Percentiles rank a stretch among this genome's conserved stretches.
Conservation (phyloP, 768 basidiomycete species). For the Collybia sp. region DNA sequence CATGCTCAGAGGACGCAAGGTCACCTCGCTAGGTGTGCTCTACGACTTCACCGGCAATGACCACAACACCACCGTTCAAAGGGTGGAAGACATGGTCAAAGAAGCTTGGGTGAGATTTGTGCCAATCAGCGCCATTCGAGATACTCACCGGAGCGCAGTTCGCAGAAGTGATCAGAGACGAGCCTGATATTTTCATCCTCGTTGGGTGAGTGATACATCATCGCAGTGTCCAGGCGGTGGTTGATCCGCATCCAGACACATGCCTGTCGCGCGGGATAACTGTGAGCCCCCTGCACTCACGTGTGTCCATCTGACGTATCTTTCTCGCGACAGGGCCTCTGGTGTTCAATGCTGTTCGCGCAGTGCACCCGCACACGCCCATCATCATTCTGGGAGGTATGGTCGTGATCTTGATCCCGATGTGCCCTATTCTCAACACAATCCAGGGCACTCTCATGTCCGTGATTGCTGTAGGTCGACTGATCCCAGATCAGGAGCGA, state of each 20-base stretch:
- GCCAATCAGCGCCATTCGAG: background rate
- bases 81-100: slow-evolving; percentile 69
- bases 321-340: slow-evolving; percentile 46
- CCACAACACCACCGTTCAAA: slow-evolving; percentile 69
- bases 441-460: slow-evolving; percentile 65
- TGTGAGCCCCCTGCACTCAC: slow-evolving; percentile 33
- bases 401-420: background rate
- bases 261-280: slow-evolving; percentile 71
- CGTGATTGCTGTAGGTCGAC: slow-evolving; percentile 64
- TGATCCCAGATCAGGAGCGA: background rate
- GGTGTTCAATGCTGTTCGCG: slow-evolving; percentile 71
- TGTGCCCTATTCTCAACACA: background rate
- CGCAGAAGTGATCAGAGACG: slow-evolving; percentile 67
- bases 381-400: slow-evolving; percentile 79
- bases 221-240: background rate
- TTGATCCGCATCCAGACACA: slow-evolving; percentile 49
- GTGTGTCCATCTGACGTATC: background rate
- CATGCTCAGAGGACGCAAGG: slow-evolving; percentile 47
- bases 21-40: slow-evolving; percentile 79
- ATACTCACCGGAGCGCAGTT: slow-evolving; percentile 43
- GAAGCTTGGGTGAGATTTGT: slow-evolving; percentile 61
- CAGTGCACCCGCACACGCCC: slow-evolving; percentile 68
- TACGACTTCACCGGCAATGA: slow-evolving; percentile 74
- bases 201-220: slow-evolving; percentile 42
- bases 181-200: slow-evolving; percentile 80